Evolutionary conservation across 1,284 basidiomycete species (phyloP).

Genomic region (Psilocybe mexicana): DNA sequence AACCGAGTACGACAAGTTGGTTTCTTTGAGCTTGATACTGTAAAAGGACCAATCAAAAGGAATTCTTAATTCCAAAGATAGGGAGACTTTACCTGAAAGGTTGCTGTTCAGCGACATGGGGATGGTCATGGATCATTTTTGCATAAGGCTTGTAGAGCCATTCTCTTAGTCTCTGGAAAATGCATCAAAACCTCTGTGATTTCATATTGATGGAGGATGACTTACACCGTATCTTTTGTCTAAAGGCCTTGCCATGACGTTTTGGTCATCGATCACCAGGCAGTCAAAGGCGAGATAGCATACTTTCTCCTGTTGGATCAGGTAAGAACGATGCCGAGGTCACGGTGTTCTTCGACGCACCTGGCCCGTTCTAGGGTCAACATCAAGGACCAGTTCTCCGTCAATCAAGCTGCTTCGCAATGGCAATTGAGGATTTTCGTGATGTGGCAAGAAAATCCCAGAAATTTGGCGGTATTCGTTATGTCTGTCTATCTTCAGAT

Average conservation of each 20-base stretch:
- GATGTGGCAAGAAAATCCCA: constrained; percentile 88
- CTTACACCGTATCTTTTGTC: constrained; percentile 90
- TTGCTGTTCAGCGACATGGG: constrained; percentile 60
- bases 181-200: not conserved
- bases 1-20: constrained; percentile 88
- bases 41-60: not conserved
- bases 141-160: constrained; percentile 85
- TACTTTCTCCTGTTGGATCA: constrained; percentile 63
- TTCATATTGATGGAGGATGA: constrained; percentile 14
- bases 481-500: constrained; percentile 87
- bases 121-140: constrained; percentile 69
- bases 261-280: constrained; percentile 83
- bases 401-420: constrained; percentile 86
- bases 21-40: constrained; percentile 87
- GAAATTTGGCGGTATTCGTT: constrained; percentile 79
- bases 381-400: constrained; percentile 93
- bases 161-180: constrained; percentile 70
- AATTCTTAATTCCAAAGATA: constrained; percentile 8
- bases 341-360: constrained; percentile 41
- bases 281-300: constrained; percentile 93
- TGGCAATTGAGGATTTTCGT: constrained; percentile 64
- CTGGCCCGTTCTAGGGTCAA: constrained; percentile 70
- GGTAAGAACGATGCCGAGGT: constrained; percentile 4
- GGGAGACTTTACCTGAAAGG: constrained; percentile 76
- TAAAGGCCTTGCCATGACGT: constrained; percentile 82